These are phyloP conservation scores for Ambrosiella beaveri DNA, from an alignment of 2,329 filamentous ascomycete genomes.

Conservation along the genomic window DNA sequence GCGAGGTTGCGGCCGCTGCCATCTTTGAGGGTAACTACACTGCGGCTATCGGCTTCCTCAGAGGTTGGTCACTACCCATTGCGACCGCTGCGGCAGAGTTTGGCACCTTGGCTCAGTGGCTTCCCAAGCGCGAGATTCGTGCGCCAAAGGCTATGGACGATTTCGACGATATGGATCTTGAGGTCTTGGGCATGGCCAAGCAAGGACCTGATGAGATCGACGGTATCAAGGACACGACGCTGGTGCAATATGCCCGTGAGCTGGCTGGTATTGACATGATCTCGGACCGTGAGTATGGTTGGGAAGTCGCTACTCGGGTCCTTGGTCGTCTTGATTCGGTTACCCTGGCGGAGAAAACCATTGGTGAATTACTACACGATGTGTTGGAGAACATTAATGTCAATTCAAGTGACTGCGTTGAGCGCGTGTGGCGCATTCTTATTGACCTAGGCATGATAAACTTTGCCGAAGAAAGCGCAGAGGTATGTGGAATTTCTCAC, in stretches of 20 bases:
- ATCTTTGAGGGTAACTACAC: constrained; percentile 70
- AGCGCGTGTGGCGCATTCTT: constrained; percentile 66
- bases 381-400: constrained; percentile 46
- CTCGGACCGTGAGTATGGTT: constrained; percentile 46
- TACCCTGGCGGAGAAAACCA: constrained; percentile 52
- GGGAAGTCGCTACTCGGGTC: constrained; percentile 76
- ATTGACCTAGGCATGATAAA: constrained; percentile 60
- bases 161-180: constrained; percentile 60
- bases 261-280: constrained; percentile 40
- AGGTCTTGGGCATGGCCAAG: constrained; percentile 55
- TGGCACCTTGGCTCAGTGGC: constrained; percentile 68
- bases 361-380: constrained; percentile 52
- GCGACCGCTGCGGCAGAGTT: constrained; percentile 68
- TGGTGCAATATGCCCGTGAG: constrained; percentile 57
- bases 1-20: constrained; percentile 69
- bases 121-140: constrained; percentile 45
- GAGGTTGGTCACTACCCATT: constrained; percentile 64
- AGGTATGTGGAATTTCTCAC: constrained; percentile 38
- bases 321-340: constrained; percentile 65
- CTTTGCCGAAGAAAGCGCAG: constrained; percentile 65
- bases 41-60: constrained; percentile 55
- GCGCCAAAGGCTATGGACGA: constrained; percentile 24
- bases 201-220: constrained; percentile 41
- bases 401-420: constrained; percentile 52
- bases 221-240: constrained; percentile 61